Base-by-base conservation (phyloP, 345 rosid species). In the Aegle marmelos region DNA sequence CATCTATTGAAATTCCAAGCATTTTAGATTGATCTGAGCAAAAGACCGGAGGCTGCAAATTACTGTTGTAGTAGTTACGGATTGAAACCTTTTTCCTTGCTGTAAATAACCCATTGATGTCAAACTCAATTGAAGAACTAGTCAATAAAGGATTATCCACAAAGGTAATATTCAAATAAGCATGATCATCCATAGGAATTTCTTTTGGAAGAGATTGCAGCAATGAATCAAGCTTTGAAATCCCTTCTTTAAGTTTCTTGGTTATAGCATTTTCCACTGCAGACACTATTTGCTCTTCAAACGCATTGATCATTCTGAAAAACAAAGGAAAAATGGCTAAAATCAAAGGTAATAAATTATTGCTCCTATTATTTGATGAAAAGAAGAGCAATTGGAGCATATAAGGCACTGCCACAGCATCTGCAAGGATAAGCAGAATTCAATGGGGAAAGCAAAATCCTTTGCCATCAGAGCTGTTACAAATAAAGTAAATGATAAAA, bases 1-100 rank as follows among this genome's bases (percentile, higher is more conserved):
- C 97, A 21, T 92, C 95, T 27, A 96, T 80, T 70, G 97, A 88
- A 77, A 96, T 93, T 62, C 97, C 97, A 61, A 96, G 89, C 99
- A 96, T 93, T 85, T 89, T 91, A 81, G 86, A 77, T 69, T 91
- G 85, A 79, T 84, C 90, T 45, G 85, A 72, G 84, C 97, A 96
- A 71, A 83, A 39, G 80, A 82, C 84, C 37, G 89, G 82, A 76
- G 94, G 82, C 41, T 81, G 83, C 41, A 79, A 78, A 77, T 82
- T 85, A 74, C 72, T 72, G 7, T 67, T 64, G 60, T 34, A 25
- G 76, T 79, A 62, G 60, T 74, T 80, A 2, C 84, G 53, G 50
- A 77, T 63, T 14, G 74, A 56, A 72, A 79, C 82, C 10, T 70
- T 79, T 66, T 79, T 73, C 74, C 83, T 85, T 76, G 83, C 78